A percentile compares a stretch with the other conserved stretches of the same genome.
phyloP scores from a whole-genome alignment of 2,329 filamentous ascomycete genomes.

The Colletotrichum navitas region DNA sequence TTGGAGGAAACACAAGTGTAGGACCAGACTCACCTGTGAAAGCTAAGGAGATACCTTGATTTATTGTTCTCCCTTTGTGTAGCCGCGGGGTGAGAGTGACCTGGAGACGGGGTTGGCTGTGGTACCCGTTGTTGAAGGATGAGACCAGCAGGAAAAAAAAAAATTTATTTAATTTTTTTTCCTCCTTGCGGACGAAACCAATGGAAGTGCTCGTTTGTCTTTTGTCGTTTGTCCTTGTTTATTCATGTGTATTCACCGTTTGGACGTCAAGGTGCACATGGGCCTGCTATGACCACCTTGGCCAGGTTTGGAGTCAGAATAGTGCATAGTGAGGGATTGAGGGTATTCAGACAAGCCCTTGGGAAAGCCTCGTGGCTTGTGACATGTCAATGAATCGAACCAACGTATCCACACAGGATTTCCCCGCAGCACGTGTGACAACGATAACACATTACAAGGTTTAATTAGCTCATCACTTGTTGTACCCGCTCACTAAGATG shows the following conservation, averaged over 20 bases:
- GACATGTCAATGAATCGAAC: background rate
- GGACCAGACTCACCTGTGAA: background rate
- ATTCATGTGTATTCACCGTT: background rate
- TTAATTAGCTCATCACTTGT: background rate
- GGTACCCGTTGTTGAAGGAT: background rate
- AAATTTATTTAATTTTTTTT: too few relatives aligned
- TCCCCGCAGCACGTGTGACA: background rate
- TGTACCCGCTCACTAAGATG: background rate
- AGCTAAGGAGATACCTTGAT: background rate
- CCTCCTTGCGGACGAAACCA: background rate
- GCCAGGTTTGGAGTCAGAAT: background rate
- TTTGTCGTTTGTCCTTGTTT: background rate
- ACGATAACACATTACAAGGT: background rate
- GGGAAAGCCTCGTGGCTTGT: background rate
- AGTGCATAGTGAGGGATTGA: background rate
- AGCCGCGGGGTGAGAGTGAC: background rate
- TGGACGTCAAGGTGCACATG: background rate
- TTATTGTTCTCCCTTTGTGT: background rate
- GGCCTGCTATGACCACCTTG: background rate
- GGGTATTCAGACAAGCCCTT: background rate
- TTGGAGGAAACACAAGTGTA: background rate
- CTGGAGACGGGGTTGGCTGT: too few relatives aligned
- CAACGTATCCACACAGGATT: background rate
- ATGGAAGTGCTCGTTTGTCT: background rate
- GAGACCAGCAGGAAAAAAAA: background rate